Base-by-base conservation (phyloP, 1,284 basidiomycete genomes). In the Pseudozyma sp. region DNA sequence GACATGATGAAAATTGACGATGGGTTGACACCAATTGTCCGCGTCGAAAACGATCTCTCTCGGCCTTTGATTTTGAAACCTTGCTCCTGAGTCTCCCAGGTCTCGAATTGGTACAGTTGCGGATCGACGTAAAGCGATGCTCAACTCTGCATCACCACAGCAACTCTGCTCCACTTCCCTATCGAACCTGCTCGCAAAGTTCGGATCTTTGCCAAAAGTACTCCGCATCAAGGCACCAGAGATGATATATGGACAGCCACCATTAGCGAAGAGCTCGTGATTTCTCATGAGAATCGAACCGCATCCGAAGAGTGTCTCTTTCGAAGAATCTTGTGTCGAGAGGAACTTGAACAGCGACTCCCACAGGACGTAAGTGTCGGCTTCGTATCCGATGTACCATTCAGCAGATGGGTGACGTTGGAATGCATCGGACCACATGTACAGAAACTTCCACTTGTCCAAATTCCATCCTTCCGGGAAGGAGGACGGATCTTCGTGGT, bases 361-460 rank as follows among this genome's bases (percentile, higher is more conserved):
- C 70, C 70, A 73, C 1, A 73, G 17, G 3, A 73, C 61, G 14
- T 33, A 68, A 4, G 54, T 59, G 34, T 73, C 70, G 8, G 70
- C 70, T 50, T 73, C 70, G 55, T 63, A 63, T 1, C 70, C 70
- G n/a, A 73, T 61, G 7, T 73, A 73, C 70, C 70, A 73, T 3
- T 68, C 65, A 0, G 54, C 53, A 7, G 49, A 5, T 1, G 70
- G 70, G 3, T 61, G 31, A 7, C 56, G 60, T 4, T 14, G 52
- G 17, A 40, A 73, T 0, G 70, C 70, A 29, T 73, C 70, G 30
- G 60, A 44, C 70, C 70, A 71, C 68, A 71, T 71, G 53, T 66
- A 66, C 13, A 71, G 39, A 47, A 66, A 71, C 55, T 71, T 71
- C 57, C 54, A 71, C 52, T 62, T 62, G 55, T 71, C 68, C 24